Evolutionary conservation across 225 moss, liverwort and hornwort species (phyloP).

Genomic region (Marchantia paleacea): DNA sequence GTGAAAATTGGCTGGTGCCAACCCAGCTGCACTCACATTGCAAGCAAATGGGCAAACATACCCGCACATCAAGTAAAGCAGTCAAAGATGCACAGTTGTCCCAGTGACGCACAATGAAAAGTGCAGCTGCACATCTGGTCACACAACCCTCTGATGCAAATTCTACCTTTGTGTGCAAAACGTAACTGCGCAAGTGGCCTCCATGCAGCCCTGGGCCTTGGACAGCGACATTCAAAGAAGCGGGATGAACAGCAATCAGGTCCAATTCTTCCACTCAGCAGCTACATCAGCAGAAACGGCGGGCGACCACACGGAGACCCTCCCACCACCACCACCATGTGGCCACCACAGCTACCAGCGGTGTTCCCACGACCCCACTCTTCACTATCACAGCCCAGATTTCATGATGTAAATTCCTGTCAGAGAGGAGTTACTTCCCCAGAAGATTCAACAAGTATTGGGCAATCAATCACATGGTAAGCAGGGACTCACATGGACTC

Average conservation of each 20-base stretch:
- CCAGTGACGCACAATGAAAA: constrained; percentile 27
- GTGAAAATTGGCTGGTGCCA: constrained; percentile 7
- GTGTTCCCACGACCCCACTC: constrained; percentile 99
- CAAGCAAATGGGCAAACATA: constrained; percentile 21
- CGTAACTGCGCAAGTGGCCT: constrained; percentile 24
- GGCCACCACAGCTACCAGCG: constrained; percentile 64
- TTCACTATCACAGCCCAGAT: constrained; percentile 88
- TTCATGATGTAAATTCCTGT: constrained; percentile 69
- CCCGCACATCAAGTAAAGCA: constrained; percentile 30
- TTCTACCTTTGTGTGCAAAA: constrained; percentile 47
- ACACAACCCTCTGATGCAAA: constrained; percentile 25
- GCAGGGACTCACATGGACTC: constrained; percentile 15
- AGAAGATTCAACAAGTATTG: constrained; percentile 15
- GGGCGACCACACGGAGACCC: constrained; percentile 32
- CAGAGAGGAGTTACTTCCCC: constrained; percentile 36
- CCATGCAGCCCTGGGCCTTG: constrained; percentile 34
- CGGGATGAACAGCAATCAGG: constrained; percentile 30
- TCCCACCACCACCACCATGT: constrained; percentile 37
- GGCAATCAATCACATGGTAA: constrained; percentile 29
- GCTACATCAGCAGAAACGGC: constrained; percentile 42
- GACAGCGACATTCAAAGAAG: constrained; percentile 36
- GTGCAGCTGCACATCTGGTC: constrained; percentile 28
- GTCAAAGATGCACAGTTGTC: constrained; percentile 19
- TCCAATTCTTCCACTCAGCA: constrained; percentile 44
- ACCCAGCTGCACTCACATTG: constrained; percentile 22